Percentiles rank a stretch among this genome's conserved stretches.
These are phyloP conservation scores for Lentinus polychrous DNA, from an alignment of 1,284 basidiomycete genomes.

Conservation along the genomic window DNA sequence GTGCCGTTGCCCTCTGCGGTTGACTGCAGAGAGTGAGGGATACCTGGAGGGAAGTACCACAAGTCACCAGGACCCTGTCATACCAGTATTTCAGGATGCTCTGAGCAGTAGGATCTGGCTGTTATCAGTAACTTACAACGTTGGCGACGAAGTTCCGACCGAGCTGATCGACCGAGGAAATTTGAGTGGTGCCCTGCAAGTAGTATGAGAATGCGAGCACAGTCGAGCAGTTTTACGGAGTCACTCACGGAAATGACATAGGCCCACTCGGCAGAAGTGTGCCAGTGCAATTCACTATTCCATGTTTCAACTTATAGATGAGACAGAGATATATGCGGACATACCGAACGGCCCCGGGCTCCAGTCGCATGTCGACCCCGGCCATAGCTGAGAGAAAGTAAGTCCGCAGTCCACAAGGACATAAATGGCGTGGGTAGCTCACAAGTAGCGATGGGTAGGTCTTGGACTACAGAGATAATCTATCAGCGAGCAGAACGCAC, in stretches of 20 bases:
- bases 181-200: slow-evolving; percentile 48
- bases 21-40: slow-evolving; percentile 41
- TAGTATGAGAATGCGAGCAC: not conserved
- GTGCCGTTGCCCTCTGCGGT: slow-evolving; percentile 44
- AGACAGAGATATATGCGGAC: slow-evolving; percentile 8
- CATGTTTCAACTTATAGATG: not conserved
- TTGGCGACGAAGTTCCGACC: slow-evolving; percentile 55
- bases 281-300: slow-evolving; percentile 60
- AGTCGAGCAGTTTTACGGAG: not conserved
- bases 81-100: not conserved
- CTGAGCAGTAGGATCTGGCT: not conserved
- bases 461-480: slow-evolving; percentile 28
- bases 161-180: slow-evolving; percentile 50
- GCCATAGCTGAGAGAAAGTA: slow-evolving; percentile 37
- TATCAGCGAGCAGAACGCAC: slow-evolving; percentile 1
- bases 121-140: slow-evolving; percentile 25
- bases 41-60: slow-evolving; percentile 12
- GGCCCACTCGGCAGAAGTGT: slow-evolving; percentile 58
- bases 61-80: slow-evolving; percentile 9
- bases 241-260: slow-evolving; percentile 45
- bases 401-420: not conserved
- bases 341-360: slow-evolving; percentile 45
- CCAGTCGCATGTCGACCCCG: slow-evolving; percentile 36
- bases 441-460: slow-evolving; percentile 53
- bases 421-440: slow-evolving; percentile 6